Evolutionary conservation across 2,329 filamentous ascomycete species (phyloP), one percentile per base, ranked within the genome.

Genomic region (Leptodontidium sp.): DNA sequence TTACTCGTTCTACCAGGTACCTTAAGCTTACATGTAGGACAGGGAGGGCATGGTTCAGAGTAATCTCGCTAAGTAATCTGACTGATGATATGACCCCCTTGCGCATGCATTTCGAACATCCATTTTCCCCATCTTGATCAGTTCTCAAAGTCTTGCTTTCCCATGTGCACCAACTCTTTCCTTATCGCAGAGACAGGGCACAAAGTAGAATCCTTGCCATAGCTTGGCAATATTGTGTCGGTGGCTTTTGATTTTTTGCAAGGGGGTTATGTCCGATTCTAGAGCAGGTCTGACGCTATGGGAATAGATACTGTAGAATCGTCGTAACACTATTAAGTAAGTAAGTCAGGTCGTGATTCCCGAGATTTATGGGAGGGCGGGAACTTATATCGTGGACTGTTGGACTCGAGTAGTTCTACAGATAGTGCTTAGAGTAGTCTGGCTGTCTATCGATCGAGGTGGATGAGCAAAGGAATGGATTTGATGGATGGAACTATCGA

Each of bases 341-440:
- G 21, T 50, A 12, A 26, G 21, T 50, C 2, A 26, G 7, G 57
- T 43, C 38, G 57, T 59, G 57, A 32, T 24, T 59, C 38, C 57
- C 35, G 57, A 40, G 38, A 43, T 26, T 40, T 26, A 29, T 38
- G 38, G 57, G 57, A 59, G 35, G n/a, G n/a, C 57, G 38, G 57
- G 57, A 59, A n/a, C 21, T 43, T 59, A 59, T 38, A 38, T 59
- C 17, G 57, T 59, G n/a, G 35, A 43, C 21, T 38, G 57, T 59
- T 59, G 38, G 35, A 35, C 11, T 26, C 17, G 15, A 21, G 8
- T 24, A 55, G 24, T 55, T 6, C 29, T 32, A 32, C 29, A 32
- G 6, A 32, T 32, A 32, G 29, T 32, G 29, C 21, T 21, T 21
- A 21, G 21, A 21, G 21, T 21, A 21, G 32, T 35, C 32, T 35